Base-by-base conservation (phyloP, 179 eudicot species). In the Camellia oleifera region DNA sequence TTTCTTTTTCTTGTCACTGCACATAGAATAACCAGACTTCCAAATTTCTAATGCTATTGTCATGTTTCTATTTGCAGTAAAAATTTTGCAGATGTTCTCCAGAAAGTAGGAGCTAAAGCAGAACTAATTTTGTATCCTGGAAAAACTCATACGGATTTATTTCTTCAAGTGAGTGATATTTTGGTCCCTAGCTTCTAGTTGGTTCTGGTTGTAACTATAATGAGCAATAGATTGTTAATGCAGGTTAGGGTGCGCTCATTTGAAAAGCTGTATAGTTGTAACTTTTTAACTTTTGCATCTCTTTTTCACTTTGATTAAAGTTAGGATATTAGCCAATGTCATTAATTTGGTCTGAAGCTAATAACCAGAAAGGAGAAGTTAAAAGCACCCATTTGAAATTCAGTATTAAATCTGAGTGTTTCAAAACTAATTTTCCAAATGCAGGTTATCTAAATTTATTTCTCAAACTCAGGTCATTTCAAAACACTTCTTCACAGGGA, bases 121-220 rank as follows among this genome's bases (percentile, higher is more conserved):
- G 90, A 91, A 72, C 86, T 90, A n/a, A 88, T 88, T 58, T 61
- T 95, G 82, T 94, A 88, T 81, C 86, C 90, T 74, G 99, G 97
- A 45, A 95, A 91, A 84, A 94, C 98, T 66, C 99, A 95, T 83
- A 92, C 98, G 12, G 98, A 94, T 81, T 82, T 96, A 54, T 94
- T 96, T 86, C 86, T 94, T 68, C 98, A 96, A 83, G 98, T 92
- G 82, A 83, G 88, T 69, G 23, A 63, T 54, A 18, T 8, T 74
- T 46, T 11, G 40, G 69, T 75, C 48, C 60, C 46, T 32, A 23
- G 32, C 58, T 56, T 17, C 53, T 5, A 64, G 17, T 52, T 52
- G 26, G 45, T 23, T 8, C 7, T 7, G 2, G 14, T 52, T 52
- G 18, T 4, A 56, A 42, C 65, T 70, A 44, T 58, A 42, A 14